These are phyloP conservation scores for Eruca vesicaria DNA, from an alignment of 441 rosid genomes.

Conservation along the genomic window DNA sequence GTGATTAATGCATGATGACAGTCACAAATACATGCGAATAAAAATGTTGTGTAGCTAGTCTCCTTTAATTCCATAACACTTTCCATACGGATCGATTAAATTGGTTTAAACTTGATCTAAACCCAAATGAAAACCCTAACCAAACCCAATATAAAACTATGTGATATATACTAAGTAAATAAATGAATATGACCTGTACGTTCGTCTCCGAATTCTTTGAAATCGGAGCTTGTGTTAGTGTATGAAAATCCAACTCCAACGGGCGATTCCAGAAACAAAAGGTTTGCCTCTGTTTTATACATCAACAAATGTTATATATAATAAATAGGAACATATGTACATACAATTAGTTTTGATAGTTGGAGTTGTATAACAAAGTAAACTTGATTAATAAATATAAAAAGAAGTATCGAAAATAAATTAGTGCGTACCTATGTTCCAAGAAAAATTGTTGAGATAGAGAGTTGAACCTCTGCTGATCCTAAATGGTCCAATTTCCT, in stretches of 20 bases:
- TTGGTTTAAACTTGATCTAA: neutral
- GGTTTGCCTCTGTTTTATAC: slow-evolving; percentile 61
- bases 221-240: slow-evolving; percentile 70
- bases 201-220: slow-evolving; percentile 60
- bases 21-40: neutral
- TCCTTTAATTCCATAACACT: neutral
- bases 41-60: neutral
- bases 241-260: slow-evolving; percentile 94
- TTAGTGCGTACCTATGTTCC: slow-evolving; percentile 54
- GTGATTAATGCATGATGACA: neutral
- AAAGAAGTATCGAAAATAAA: neutral
- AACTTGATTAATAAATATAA: neutral
- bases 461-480: slow-evolving; percentile 58
- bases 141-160: too few species aligned
- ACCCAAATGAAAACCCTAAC: too few species aligned
- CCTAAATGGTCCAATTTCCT: slow-evolving; percentile 84
- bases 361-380: neutral
- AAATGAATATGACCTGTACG: slow-evolving; percentile 51
- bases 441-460: slow-evolving; percentile 56
- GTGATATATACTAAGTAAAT: neutral
- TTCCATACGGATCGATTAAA: neutral
- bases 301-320: neutral
- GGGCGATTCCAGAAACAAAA: slow-evolving; percentile 84
- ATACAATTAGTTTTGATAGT: neutral
- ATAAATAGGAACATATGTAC: neutral